phyloP scores from a whole-genome alignment of 2,329 filamentous ascomycete species.

The Aspergillus sp. region DNA sequence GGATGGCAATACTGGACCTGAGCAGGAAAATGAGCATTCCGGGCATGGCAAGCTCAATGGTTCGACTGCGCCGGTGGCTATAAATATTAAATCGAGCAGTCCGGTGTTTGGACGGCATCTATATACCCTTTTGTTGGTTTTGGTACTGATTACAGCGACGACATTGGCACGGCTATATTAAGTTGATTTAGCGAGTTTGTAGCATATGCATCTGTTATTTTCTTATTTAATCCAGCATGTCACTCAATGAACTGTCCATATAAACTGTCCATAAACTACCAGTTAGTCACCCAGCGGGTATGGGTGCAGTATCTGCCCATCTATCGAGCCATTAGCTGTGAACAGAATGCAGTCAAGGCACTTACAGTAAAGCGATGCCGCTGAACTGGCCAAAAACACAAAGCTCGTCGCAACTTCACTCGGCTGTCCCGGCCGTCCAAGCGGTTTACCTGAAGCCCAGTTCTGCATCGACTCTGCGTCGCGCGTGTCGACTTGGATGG shows the following conservation, averaged over 20 bases:
- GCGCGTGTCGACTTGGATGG: constrained; percentile 37
- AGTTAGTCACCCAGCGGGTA: constrained; percentile 34
- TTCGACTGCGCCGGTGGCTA: no score
- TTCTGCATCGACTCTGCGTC: constrained; percentile 35
- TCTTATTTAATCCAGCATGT: background rate
- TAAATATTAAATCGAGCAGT: background rate
- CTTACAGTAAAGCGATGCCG: constrained; percentile 37
- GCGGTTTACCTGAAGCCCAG: constrained; percentile 26
- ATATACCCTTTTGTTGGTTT: constrained; percentile 1
- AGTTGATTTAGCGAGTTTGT: no score
- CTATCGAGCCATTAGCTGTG: constrained; percentile 15
- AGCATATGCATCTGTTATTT: no score
- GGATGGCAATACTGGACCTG: background rate
- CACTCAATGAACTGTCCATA: background rate
- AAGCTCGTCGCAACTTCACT: constrained; percentile 43
- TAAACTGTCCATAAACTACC: no score
- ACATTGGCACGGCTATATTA: background rate
- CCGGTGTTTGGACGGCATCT: background rate
- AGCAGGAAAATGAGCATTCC: background rate
- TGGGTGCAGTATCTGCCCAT: constrained; percentile 36
- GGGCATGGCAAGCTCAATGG: background rate
- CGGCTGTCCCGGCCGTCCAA: constrained; percentile 39
- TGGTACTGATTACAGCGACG: constrained; percentile 1
- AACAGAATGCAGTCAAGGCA: background rate
- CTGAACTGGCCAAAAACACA: constrained; percentile 38